Evolutionary conservation across 2,329 filamentous ascomycete genomes (phyloP).

Genomic region (Penicillium sp.): DNA sequence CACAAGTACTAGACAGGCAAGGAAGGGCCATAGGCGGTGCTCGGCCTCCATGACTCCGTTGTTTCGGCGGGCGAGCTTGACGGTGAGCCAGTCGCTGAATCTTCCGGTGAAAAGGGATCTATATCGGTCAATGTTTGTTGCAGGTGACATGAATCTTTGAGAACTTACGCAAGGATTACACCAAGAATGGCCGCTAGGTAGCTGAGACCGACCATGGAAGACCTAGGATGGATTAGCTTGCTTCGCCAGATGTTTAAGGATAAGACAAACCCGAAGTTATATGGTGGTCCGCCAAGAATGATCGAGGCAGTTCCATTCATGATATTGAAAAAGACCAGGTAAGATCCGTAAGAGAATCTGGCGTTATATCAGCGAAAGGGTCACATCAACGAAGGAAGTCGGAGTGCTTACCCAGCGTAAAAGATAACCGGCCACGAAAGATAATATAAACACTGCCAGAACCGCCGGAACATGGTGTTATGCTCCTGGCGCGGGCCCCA

Average conservation of each 20-base stretch:
- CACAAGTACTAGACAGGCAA: constrained; percentile 34
- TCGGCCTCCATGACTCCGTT: constrained; percentile 43
- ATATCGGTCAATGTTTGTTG: not conserved
- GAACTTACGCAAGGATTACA: constrained; percentile 29
- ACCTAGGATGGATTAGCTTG: constrained; percentile 26
- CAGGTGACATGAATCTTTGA: not conserved
- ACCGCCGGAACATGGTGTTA: constrained; percentile 35
- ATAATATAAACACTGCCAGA: constrained; percentile 35
- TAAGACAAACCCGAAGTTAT: constrained; percentile 34
- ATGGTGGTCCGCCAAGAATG: constrained; percentile 35
- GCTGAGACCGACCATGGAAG: constrained; percentile 40
- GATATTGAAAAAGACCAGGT: constrained; percentile 42
- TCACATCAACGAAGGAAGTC: not conserved
- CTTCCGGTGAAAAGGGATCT: constrained; percentile 40
- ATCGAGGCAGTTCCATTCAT: constrained; percentile 40
- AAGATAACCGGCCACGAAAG: constrained; percentile 41
- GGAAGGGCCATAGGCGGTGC: constrained; percentile 41
- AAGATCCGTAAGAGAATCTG: constrained; percentile 41
- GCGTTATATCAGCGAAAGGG: constrained; percentile 2
- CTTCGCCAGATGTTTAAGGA: too few relatives aligned
- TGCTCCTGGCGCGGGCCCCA: constrained; percentile 26
- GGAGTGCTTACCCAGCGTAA: constrained; percentile 33
- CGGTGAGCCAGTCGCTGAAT: constrained; percentile 40
- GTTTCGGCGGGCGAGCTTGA: constrained; percentile 40
- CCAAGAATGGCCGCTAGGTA: constrained; percentile 39